Evolutionary conservation across 2,329 filamentous ascomycete genomes (phyloP), one percentile per base, ranked within the genome.

Genomic region (Monosporascus sp.): DNA sequence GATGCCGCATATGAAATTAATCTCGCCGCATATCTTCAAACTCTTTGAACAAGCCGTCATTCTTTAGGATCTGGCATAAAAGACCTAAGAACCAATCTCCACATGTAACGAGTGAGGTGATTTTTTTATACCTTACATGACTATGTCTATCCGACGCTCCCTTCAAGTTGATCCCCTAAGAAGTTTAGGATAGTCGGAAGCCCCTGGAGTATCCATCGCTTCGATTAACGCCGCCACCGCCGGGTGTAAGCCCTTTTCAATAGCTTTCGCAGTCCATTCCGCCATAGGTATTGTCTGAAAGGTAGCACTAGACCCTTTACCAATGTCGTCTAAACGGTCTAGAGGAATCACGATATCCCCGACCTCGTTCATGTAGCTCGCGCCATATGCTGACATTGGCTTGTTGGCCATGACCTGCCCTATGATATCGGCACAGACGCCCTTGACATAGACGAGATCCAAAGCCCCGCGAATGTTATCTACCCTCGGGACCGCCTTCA

Each of bases 311-410:
- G 40, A 48, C 22, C 22, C 22, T 24, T 24, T 24, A 24, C 22
- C 31, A 51, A 24, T 2, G 28, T 43, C 22, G 53, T 48, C 22
- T 57, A 49, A 6, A 48, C 38, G 40, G 57, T n/a, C n/a, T 51
- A 24, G 22, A n/a, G 55, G 52, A 31, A 60, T 43, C 17, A 60
- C 58, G 8, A 53, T 24, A 31, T 61, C 56, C 6, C 58, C 58
- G n/a, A 58, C 55, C 3, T 55, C 28, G 41, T 60, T 46, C 18
- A 54, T 44, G 37, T 58, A 59, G n/a, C 26, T 48, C 37, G 55
- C 22, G 22, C 45, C 48, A 41, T 24, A 24, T 24, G 22, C 22
- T 24, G 22, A 24, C 22, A 24, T 24, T 24, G 22, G 22, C 22
- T 24, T 24, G 22, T 24, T 24, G 22, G 22, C 22, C 49, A 22